Evolutionary conservation across 106 monocot species (phyloP), one percentile per base, ranked within the genome.

Genomic region (Posidonia australis): DNA sequence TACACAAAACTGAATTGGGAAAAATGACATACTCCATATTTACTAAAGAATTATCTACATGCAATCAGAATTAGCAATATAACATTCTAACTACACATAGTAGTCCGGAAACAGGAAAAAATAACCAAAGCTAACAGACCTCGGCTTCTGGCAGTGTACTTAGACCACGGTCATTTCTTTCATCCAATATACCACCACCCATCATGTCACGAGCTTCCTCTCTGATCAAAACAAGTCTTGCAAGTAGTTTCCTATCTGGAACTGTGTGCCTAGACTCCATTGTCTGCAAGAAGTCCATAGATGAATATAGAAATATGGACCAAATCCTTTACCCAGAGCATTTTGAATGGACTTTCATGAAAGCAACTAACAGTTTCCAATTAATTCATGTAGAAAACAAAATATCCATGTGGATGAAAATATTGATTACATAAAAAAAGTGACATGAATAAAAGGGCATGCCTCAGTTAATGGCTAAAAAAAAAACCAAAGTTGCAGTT

Each of bases 111-210:
- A 36, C 36, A 36, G 7, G 36, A 36, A 36, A 36, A 23, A 3
- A 46, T 25, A 63, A 59, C 30, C n/a, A 59, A 45, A 31, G 27
- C 9, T 27, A 26, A 27, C 10, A 23, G 10, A 94, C 94, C 94
- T 94, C 94, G 58, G 94, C 79, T 77, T 94, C 84, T 44, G 94
- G 94, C 9, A 94, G 79, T 36, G 89, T 94, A 69, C 70, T 86
- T 28, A 94, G 70, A 63, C 94, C 89, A 76, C 84, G 83, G 72
- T 86, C 70, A 82, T 90, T 94, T 82, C 94, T 83, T 75, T 90
- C 86, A 82, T 94, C 94, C 69, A 86, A 64, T 70, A 94, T 24
- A 17, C 94, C 89, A 74, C 94, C 94, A 68, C 89, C 94, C 94
- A 94, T 86, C 94, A 94, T 94, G 64, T 78, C 74, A 31, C 84